phyloP scores from a whole-genome alignment of 495 filamentous ascomycete genomes.

The Xylaria longipes region DNA sequence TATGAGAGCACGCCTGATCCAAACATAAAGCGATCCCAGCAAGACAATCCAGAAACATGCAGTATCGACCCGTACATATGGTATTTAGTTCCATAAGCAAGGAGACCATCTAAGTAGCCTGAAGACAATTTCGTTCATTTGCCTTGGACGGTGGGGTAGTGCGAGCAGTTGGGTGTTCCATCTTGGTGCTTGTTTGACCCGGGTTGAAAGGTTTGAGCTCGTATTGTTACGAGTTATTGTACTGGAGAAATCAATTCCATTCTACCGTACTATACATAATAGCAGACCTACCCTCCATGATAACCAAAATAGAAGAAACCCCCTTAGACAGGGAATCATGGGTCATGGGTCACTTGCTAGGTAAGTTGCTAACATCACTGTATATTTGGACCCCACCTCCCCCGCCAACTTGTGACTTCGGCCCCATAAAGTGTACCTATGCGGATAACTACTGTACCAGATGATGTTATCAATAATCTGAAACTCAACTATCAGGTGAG shows the following conservation, averaged over 20 bases:
- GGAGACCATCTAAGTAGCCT: background rate
- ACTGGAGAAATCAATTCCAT: too few species aligned
- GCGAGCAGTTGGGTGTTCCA: background rate
- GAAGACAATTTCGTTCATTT: background rate
- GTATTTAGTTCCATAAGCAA: background rate
- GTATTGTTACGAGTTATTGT: too few species aligned
- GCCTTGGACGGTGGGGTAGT: background rate
- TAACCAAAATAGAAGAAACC: background rate
- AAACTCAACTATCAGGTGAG: background rate
- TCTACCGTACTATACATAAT: too few species aligned
- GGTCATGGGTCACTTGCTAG: slow-evolving; percentile 3
- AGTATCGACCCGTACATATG: background rate
- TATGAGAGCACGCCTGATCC: too few species aligned
- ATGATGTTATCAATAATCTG: background rate
- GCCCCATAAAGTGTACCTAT: background rate
- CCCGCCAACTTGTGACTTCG: slow-evolving; percentile 23
- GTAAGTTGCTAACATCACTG: background rate
- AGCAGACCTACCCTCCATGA: background rate
- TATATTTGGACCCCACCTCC: slow-evolving; percentile 14
- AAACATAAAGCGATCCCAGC: too few species aligned
- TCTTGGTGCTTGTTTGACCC: background rate
- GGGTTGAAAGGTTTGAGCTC: background rate
- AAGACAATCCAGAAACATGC: background rate
- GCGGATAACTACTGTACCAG: background rate
- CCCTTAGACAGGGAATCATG: background rate